phyloP scores from a whole-genome alignment of 2,329 filamentous ascomycete genomes.

The Emericellopsis atlantica region DNA sequence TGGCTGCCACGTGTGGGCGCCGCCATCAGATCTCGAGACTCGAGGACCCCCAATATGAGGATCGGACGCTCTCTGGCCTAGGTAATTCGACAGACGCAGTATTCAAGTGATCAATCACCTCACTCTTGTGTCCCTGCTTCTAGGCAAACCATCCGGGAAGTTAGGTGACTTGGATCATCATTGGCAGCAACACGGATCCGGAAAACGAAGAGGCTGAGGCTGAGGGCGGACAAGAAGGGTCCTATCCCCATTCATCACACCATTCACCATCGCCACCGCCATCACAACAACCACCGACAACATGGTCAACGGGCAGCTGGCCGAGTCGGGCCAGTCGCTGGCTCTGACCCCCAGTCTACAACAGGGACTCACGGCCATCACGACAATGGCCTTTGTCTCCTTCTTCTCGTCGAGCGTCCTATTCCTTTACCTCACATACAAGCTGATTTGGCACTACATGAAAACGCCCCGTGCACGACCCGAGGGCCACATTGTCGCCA shows the following conservation, averaged over 20 bases:
- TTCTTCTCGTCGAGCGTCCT: slow-evolving; percentile 14
- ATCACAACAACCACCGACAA: neutral
- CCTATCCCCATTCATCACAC: neutral
- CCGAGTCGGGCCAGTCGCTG: slow-evolving; percentile 10
- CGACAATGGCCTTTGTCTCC: slow-evolving; percentile 15
- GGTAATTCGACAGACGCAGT: too few relatives aligned
- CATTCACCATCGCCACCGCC: neutral
- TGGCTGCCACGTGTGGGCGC: too few relatives aligned
- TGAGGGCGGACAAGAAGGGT: too few relatives aligned
- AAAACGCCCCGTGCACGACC: neutral
- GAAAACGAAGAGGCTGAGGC: too few relatives aligned
- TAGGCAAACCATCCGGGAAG: too few relatives aligned
- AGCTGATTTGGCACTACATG: slow-evolving; percentile 15
- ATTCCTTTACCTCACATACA: slow-evolving; percentile 18
- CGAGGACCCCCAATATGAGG: too few relatives aligned
- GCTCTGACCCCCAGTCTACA: slow-evolving; percentile 8
- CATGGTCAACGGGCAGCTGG: slow-evolving; percentile 12
- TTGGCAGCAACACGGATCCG: too few relatives aligned
- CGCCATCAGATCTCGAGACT: too few relatives aligned
- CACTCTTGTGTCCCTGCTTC: too few relatives aligned
- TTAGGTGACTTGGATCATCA: too few relatives aligned
- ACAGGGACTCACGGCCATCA: slow-evolving; percentile 15
- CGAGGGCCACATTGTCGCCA: neutral
- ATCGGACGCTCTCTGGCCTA: too few relatives aligned
- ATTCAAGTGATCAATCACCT: too few relatives aligned